Evolutionary conservation across 192 early-diverging fungal species (phyloP), one percentile per base, ranked within the genome.

Genomic region (Coemansia sp.): DNA sequence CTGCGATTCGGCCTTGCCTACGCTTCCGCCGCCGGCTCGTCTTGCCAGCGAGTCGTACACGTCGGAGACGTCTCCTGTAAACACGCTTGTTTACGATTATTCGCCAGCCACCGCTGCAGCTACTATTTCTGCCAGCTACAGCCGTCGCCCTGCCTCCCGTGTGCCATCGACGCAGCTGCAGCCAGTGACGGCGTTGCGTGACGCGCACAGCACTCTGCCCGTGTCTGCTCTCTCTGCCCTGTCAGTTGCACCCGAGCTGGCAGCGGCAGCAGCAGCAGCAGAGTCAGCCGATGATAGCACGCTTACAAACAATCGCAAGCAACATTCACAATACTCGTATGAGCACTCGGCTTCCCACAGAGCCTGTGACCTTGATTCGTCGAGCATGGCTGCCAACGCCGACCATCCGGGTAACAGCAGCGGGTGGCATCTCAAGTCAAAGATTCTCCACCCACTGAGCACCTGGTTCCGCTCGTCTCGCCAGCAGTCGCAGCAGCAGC

Each of bases 381-480:
- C 56, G 5, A 18, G 7, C 7, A 33, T 33, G 48, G 28, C 30
- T 6, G n/a, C 28, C 48, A 48, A 12, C 45, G 28, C 10, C 29
- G 38, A 14, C 12, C 42, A 45, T 45, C 42, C 22, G 11, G 62
- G 66, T 8, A 64, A 33, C 34, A 38, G 66, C 56, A 22, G 59
- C 30, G 75, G 72, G 1, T 82, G 75, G 75, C 74, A 82, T 60
- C 68, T 82, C 16, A 82, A 77, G 54, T 63, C 67, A 11, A 82
- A 68, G 50, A 33, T 82, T 20, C 50, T 82, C 18, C 68, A 76
- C n/a, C 80, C 80, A 7, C 30, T 82, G 16, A 77, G 75, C 56
- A 63, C 67, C 25, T 82, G 80, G 80, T 82, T 82, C 63, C 61
- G 75, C 20, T 82, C 75, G n/a, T 56, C 75, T 32, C 75, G 75